Percentiles rank a stretch among this genome's conserved stretches.
These are phyloP conservation scores for Sporothrix pallida DNA, from an alignment of 2,329 filamentous ascomycete species.

Conservation along the genomic window DNA sequence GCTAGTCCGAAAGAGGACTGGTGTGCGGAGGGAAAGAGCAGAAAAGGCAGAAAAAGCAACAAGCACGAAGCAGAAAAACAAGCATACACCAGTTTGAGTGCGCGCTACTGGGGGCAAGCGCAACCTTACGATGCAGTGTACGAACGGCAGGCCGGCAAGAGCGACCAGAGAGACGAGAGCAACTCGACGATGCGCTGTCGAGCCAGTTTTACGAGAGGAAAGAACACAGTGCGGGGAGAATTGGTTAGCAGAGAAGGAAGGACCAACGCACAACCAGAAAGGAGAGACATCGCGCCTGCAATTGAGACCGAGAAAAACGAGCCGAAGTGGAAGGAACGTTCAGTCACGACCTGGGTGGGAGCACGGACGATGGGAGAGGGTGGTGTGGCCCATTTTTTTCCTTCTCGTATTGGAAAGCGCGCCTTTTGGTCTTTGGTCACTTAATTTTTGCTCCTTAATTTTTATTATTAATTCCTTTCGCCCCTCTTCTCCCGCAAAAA, in stretches of 20 bases:
- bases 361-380: conserved; percentile 12
- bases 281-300: background rate
- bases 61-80: conserved; percentile 13
- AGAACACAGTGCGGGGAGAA: background rate
- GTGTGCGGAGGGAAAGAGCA: conserved; percentile 22
- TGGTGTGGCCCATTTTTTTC: conserved; percentile 26
- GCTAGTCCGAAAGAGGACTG: conserved; percentile 23
- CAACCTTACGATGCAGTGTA: background rate
- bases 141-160: conserved; percentile 4
- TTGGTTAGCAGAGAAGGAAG: background rate
- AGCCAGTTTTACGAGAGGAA: background rate
- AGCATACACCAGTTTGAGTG: conserved; percentile 21
- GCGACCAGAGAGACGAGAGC: background rate
- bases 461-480: conserved; percentile 9
- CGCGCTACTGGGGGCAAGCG: background rate
- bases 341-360: background rate
- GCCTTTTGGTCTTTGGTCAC: background rate
- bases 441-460: conserved; percentile 3
- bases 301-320: background rate
- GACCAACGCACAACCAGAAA: background rate
- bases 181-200: background rate
- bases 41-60: background rate
- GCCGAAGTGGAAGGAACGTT: background rate
- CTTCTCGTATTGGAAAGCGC: conserved; percentile 22
- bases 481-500: background rate